Percentiles rank a stretch among this genome's conserved stretches.
These are phyloP conservation scores for Usnea hakonensis DNA, from an alignment of 495 filamentous ascomycete species.

Conservation along the genomic window DNA sequence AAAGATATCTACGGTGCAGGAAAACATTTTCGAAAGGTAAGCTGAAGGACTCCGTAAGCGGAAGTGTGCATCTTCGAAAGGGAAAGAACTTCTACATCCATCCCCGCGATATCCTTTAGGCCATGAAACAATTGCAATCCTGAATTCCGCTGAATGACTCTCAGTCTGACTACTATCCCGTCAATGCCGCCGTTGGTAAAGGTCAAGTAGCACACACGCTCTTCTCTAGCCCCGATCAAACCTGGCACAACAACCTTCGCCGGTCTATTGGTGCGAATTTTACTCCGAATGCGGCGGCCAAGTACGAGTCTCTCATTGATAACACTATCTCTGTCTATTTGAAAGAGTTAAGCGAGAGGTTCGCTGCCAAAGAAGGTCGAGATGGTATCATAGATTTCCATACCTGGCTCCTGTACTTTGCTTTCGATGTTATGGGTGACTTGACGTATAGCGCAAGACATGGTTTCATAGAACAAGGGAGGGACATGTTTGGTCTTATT, in stretches of 20 bases:
- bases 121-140: too few relatives aligned
- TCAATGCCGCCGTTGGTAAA: slow-evolving; percentile 58
- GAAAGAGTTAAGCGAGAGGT: slow-evolving; percentile 54
- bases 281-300: slow-evolving; percentile 63
- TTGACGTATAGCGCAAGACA: slow-evolving; percentile 56
- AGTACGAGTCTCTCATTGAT: slow-evolving; percentile 69
- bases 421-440: slow-evolving; percentile 65
- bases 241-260: slow-evolving; percentile 64
- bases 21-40: slow-evolving; percentile 71
- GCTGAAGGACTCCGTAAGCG: neutral
- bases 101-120: too few relatives aligned
- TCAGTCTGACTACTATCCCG: slow-evolving; percentile 67
- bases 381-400: slow-evolving; percentile 52
- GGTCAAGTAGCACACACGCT: slow-evolving; percentile 60
- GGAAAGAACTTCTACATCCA: too few relatives aligned
- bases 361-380: slow-evolving; percentile 38
- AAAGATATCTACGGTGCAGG: slow-evolving; percentile 74
- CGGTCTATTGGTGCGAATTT: slow-evolving; percentile 64
- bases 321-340: slow-evolving; percentile 56
- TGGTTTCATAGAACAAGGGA: slow-evolving; percentile 52
- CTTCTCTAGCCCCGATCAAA: slow-evolving; percentile 68
- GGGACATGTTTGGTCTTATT: slow-evolving; percentile 49
- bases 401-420: slow-evolving; percentile 73
- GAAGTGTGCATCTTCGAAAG: too few relatives aligned
- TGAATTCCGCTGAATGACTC: too few relatives aligned